Evolutionary conservation across 495 filamentous ascomycete genomes (phyloP).

Genomic region (Aspergillus sparsus): DNA sequence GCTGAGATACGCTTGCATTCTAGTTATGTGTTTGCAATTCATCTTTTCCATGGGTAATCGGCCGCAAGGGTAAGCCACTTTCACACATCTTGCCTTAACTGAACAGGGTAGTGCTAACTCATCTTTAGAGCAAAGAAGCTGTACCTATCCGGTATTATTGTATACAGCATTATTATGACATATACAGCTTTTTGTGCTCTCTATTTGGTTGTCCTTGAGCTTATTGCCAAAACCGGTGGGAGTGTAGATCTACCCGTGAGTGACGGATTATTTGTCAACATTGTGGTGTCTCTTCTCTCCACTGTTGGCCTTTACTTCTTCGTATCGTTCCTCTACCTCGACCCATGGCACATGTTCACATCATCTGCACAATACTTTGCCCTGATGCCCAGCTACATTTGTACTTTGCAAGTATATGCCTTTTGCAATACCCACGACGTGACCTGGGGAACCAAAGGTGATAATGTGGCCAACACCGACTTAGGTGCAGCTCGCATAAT

Average conservation of each 20-base stretch:
- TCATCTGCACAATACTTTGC: constrained; percentile 90
- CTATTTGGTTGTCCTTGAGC: constrained; percentile 81
- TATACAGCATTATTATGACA: constrained; percentile 90
- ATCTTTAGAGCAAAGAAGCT: constrained; percentile 72
- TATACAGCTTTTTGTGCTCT: constrained; percentile 88
- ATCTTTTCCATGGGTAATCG: constrained; percentile 98
- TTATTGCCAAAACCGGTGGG: constrained; percentile 54
- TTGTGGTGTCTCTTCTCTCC: constrained; percentile 84
- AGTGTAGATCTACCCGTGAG: constrained; percentile 59
- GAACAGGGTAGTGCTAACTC: constrained; percentile 1
- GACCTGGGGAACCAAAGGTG: constrained; percentile 98
- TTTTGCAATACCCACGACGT: constrained; percentile 99
- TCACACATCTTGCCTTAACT: not conserved
- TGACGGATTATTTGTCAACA: constrained; percentile 89
- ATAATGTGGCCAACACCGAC: constrained; percentile 91
- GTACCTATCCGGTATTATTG: constrained; percentile 82
- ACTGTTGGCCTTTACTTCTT: constrained; percentile 95
- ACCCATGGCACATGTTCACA: constrained; percentile 99
- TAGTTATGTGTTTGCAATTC: constrained; percentile 92
- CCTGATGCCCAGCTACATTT: constrained; percentile 90
- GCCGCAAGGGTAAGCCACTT: constrained; percentile 72
- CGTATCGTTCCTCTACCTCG: constrained; percentile 93
- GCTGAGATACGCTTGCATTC: constrained; percentile 77
- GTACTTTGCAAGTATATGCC: constrained; percentile 95
- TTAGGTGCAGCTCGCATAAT: constrained; percentile 77